Conservation (phyloP, 73 alveolate species). For the Blepharisma japonicum region DNA sequence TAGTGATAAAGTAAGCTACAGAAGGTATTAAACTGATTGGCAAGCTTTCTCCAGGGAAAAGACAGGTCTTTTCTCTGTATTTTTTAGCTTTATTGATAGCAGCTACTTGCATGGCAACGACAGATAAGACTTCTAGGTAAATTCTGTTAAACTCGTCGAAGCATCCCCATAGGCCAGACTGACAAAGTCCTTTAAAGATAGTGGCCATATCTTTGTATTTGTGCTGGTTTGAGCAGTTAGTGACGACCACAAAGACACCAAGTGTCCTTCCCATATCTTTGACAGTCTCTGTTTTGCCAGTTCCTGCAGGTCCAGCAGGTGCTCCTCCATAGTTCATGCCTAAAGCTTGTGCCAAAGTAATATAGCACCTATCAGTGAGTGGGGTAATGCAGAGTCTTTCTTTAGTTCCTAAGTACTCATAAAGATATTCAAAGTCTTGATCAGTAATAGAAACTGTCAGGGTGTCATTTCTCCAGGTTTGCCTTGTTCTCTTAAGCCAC, state of each 20-base stretch:
- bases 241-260: constrained; percentile 99
- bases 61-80: constrained; percentile 90
- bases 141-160: constrained; percentile 99
- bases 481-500: constrained; percentile 94
- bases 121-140: constrained; percentile 98
- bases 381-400: constrained; percentile 99
- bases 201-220: constrained; percentile 99
- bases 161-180: constrained; percentile 99
- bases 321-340: constrained; percentile 99
- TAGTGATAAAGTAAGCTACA: constrained; percentile 99
- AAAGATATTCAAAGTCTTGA: constrained; percentile 98
- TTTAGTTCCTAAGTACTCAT: constrained; percentile 99
- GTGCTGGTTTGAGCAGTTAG: constrained; percentile 99
- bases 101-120: constrained; percentile 98
- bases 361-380: constrained; percentile 98
- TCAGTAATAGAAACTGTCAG: constrained; percentile 95
- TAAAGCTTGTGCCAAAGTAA: constrained; percentile 98
- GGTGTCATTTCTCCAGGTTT: constrained; percentile 92
- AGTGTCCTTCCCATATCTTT: constrained; percentile 99
- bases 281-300: constrained; percentile 99
- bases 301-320: constrained; percentile 99
- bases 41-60: constrained; percentile 97
- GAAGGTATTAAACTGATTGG: constrained; percentile 82
- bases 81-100: constrained; percentile 93
- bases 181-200: constrained; percentile 99